phyloP scores from a whole-genome alignment of 495 filamentous ascomycete genomes.

The Penicillium dipodomyicola region DNA sequence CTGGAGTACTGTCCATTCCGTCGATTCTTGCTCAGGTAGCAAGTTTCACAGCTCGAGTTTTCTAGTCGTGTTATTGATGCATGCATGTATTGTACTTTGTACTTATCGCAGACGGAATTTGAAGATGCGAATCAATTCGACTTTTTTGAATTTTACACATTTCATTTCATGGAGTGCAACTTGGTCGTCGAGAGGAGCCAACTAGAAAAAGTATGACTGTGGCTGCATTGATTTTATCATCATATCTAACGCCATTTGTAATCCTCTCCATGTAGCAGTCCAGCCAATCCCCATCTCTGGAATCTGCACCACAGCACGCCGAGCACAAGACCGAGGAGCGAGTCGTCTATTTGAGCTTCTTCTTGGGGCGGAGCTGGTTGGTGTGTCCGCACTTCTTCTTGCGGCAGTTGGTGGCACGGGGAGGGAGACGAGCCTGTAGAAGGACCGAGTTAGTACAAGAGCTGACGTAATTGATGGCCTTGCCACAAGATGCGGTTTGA shows the following conservation, averaged over 20 bases:
- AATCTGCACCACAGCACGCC: conserved; percentile 43
- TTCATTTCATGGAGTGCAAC: conserved; percentile 45
- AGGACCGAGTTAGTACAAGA: conserved; percentile 19
- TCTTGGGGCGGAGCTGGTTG: conserved; percentile 99
- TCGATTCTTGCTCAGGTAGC: conserved; percentile 29
- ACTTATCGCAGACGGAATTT: conserved; percentile 10
- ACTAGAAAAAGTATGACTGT: conserved; percentile 44
- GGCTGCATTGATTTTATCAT: conserved; percentile 45
- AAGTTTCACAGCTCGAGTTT: conserved; percentile 13
- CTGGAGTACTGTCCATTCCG: conserved; percentile 8
- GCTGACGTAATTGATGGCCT: conserved; percentile 1
- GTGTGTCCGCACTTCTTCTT: conserved; percentile 99
- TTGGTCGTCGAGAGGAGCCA: conserved; percentile 40
- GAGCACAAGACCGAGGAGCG: conserved; percentile 42
- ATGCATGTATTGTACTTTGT: conserved; percentile 26
- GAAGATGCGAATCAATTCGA: conserved; percentile 22
- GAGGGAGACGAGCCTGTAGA: conserved; percentile 84
- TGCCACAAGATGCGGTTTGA: background rate
- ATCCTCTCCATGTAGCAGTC: conserved; percentile 45
- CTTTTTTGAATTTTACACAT: conserved; percentile 40
- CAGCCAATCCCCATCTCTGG: conserved; percentile 35
- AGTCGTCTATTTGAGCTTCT: conserved; percentile 95
- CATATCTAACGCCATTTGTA: conserved; percentile 49
- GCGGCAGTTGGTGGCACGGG: conserved; percentile 98
- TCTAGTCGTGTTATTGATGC: conserved; percentile 12